Conservation (phyloP, 2,329 filamentous ascomycete species). For the Talaromyces piceae region DNA sequence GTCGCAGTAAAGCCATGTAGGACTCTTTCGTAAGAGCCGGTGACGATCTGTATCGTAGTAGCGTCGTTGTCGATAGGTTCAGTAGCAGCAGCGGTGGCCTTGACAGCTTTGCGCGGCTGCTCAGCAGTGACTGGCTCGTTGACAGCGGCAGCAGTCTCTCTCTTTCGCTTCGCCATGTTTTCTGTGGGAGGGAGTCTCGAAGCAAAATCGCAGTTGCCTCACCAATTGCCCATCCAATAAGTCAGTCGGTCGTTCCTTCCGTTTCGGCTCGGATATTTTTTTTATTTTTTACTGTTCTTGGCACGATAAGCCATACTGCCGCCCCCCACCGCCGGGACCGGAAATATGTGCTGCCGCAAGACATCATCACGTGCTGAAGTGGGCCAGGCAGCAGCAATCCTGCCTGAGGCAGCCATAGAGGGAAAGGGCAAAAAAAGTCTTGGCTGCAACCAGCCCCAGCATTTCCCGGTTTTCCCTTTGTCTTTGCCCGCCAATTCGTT, state of each 20-base stretch:
- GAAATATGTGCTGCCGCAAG: background rate
- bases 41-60: constrained; percentile 75
- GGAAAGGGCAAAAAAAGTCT: too few species aligned
- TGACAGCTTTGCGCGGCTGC: constrained; percentile 26
- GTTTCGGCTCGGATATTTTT: constrained; percentile 2
- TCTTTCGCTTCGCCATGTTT: constrained; percentile 44
- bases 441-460: constrained; percentile 1
- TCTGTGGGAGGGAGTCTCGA: too few species aligned
- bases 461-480: too few species aligned
- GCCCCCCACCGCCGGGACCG: constrained; percentile 7
- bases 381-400: background rate
- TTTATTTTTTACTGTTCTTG: constrained; percentile 16
- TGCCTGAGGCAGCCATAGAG: constrained; percentile 16
- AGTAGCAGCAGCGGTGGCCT: constrained; percentile 19
- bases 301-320: constrained; percentile 9
- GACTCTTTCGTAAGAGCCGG: constrained; percentile 88
- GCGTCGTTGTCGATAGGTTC: constrained; percentile 21
- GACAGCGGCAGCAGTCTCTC: constrained; percentile 25
- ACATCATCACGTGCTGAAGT: background rate
- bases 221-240: too few species aligned
- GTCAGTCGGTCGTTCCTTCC: background rate
- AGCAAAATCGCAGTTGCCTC: background rate
- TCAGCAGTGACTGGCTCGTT: constrained; percentile 17
- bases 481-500: background rate
- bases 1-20: constrained; percentile 85